Evolutionary conservation across 1,284 basidiomycete species (phyloP).

Genomic region (Melampsora americana): DNA sequence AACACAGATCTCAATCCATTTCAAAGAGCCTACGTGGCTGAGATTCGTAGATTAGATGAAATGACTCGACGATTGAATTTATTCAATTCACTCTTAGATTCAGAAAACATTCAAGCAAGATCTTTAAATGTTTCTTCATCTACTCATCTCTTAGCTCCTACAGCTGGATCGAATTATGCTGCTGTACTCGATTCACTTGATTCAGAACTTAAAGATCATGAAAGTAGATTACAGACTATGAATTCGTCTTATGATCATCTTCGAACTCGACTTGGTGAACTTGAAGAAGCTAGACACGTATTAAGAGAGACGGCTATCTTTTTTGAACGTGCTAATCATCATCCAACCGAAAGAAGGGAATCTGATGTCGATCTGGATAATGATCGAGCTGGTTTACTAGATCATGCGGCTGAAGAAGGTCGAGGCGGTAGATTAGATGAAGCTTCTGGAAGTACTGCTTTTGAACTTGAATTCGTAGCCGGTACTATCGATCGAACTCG

Average conservation of each 20-base stretch:
- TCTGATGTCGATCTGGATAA: slow-evolving; percentile 77
- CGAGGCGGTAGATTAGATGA: slow-evolving; percentile 63
- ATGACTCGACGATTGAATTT: slow-evolving; percentile 92
- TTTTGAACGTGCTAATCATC: slow-evolving; percentile 72
- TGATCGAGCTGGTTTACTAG: slow-evolving; percentile 81
- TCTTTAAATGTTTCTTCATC: slow-evolving; percentile 60
- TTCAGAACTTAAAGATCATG: slow-evolving; percentile 80
- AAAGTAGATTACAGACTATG: slow-evolving; percentile 82
- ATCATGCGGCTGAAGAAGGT: slow-evolving; percentile 70
- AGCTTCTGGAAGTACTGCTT: slow-evolving; percentile 29
- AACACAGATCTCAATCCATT: slow-evolving; percentile 94
- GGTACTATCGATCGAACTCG: slow-evolving; percentile 92
- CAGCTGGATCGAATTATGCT: slow-evolving; percentile 58
- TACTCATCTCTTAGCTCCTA: slow-evolving; percentile 63
- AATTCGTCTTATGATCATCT: slow-evolving; percentile 88
- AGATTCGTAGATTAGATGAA: slow-evolving; percentile 90
- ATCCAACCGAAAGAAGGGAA: slow-evolving; percentile 15
- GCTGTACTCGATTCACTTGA: slow-evolving; percentile 78
- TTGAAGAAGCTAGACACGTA: slow-evolving; percentile 89
- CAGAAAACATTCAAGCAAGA: slow-evolving; percentile 72
- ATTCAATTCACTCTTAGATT: slow-evolving; percentile 79
- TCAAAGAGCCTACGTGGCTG: slow-evolving; percentile 95
- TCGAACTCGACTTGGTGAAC: slow-evolving; percentile 78
- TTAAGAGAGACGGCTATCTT: slow-evolving; percentile 93
- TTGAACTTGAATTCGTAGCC: slow-evolving; percentile 69